Base-by-base conservation (phyloP, 2,329 filamentous ascomycete genomes). In the Sporothrix luriei region DNA sequence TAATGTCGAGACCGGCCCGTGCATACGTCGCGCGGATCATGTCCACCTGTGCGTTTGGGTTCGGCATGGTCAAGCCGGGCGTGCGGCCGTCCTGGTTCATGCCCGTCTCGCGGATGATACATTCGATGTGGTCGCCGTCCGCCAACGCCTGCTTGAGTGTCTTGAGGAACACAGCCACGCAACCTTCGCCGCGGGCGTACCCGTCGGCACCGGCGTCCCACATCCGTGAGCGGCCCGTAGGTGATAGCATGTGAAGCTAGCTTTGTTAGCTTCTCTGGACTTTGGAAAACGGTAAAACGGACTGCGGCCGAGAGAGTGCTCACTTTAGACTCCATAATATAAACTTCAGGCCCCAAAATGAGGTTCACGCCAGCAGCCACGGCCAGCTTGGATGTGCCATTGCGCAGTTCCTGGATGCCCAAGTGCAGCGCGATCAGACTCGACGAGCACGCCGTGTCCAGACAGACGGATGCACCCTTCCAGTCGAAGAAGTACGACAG, bases 131-230 rank as follows among this genome's bases (percentile, higher is more conserved):
- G 67, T 83, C 81, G 4, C 84, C 83, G 64, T 86, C 85, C 3
- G 77, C 77, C 9, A 88, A 70, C 0, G 87, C 87, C 49, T 79
- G 80, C 43, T 80, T 81, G 29, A 83, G 76, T 0, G 79, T 80
- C 75, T 88, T 88, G 21, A 88, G 74, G 4, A 87, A 75, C 2
- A 88, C 55, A 9, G 82, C 79, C 0, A 79, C 83, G 14, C 83
- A 75, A 2, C 86, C 87, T 73, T 88, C 86, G 16, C 85, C 86
- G n/a, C 86, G 80, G 0, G 81, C 84, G 72, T 88, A 89, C 0
- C 87, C 87, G 70, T 86, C 80, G 0, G 84, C 86, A 3, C 74
- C 74, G 2, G 76, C 75, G 71, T 88, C 86, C 78, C 83, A 87
- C 76, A 82, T 82, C 49, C 79, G 79, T 55, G 79, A 84, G 67